These are phyloP conservation scores for Neurospora intermedia DNA, from an alignment of 495 filamentous ascomycete species.

Conservation along the genomic window DNA sequence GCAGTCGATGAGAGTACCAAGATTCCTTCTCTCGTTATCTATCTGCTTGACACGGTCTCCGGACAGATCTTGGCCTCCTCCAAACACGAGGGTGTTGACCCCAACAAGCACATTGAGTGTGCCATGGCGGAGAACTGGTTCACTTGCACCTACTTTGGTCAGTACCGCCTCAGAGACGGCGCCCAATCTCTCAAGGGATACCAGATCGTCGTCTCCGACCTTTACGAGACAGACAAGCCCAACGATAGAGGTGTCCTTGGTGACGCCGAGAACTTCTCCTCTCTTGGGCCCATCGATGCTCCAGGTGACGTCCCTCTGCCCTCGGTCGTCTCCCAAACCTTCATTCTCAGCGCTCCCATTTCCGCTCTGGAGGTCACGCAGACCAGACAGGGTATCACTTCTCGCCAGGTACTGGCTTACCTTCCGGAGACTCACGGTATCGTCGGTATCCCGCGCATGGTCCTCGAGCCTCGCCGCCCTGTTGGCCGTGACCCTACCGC, in stretches of 20 bases:
- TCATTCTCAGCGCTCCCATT: conserved; percentile 64
- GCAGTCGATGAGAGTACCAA: conserved; percentile 47
- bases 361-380: conserved; percentile 72
- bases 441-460: conserved; percentile 61
- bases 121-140: conserved; percentile 92
- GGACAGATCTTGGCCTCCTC: conserved; percentile 64
- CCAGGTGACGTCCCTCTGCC: conserved; percentile 41
- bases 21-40: conserved; percentile 47
- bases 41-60: conserved; percentile 79
- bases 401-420: conserved; percentile 67
- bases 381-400: conserved; percentile 88
- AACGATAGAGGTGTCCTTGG: conserved; percentile 81
- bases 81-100: conserved; percentile 64
- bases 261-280: conserved; percentile 59
- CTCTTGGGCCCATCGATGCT: conserved; percentile 43
- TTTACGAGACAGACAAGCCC: conserved; percentile 72
- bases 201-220: conserved; percentile 75
- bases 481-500: conserved; percentile 74
- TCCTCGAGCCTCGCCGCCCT: conserved; percentile 82
- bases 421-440: conserved; percentile 61
- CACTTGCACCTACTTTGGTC: conserved; percentile 72
- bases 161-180: conserved; percentile 40
- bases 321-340: conserved; percentile 66
- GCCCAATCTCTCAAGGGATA: conserved; percentile 63
- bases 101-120: conserved; percentile 60